A percentile compares a stretch with the other conserved stretches of the same genome.
Evolutionary conservation across 2,329 filamentous ascomycete genomes (phyloP).

Genomic region (Phaeosphaeria sp.): DNA sequence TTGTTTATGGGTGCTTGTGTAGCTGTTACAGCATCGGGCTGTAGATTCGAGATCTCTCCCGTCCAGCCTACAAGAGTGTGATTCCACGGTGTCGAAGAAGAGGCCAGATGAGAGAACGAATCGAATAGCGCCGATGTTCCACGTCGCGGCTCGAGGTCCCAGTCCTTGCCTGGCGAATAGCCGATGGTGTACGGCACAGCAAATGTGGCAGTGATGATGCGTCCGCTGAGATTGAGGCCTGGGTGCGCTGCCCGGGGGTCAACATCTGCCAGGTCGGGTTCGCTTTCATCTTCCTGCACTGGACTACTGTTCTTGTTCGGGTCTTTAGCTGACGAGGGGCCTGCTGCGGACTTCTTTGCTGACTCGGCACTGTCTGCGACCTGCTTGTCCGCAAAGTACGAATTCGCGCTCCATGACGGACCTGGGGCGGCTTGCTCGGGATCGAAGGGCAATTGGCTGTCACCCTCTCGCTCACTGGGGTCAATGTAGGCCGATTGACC

Average conservation of each 20-base stretch:
- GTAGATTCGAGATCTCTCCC: constrained; percentile 68
- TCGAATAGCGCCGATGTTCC: constrained; percentile 94
- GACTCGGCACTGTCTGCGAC: constrained; percentile 32
- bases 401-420: constrained; percentile 47
- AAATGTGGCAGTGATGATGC: constrained; percentile 69
- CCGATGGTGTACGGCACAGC: constrained; percentile 68
- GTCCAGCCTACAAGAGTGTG: constrained; percentile 96
- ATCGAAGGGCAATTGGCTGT: constrained; percentile 36
- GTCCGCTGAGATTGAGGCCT: constrained; percentile 64
- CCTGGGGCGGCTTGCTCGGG: constrained; percentile 39
- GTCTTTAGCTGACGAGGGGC: constrained; percentile 57
- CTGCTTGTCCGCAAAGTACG: constrained; percentile 42
- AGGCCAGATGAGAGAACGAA: constrained; percentile 86
- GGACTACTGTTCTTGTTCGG: constrained; percentile 62
- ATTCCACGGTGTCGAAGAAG: constrained; percentile 83
- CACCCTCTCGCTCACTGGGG: constrained; percentile 18
- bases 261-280: constrained; percentile 53
- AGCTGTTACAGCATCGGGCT: constrained; percentile 39
- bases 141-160: constrained; percentile 76
- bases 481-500: constrained; percentile 50
- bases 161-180: constrained; percentile 60
- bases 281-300: constrained; percentile 42
- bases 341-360: constrained; percentile 52
- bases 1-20: constrained; percentile 68
- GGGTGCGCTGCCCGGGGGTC: constrained; percentile 65